Evolutionary conservation across 2,329 filamentous ascomycete genomes (phyloP).

Genomic region (Scedosporium minutisporum): DNA sequence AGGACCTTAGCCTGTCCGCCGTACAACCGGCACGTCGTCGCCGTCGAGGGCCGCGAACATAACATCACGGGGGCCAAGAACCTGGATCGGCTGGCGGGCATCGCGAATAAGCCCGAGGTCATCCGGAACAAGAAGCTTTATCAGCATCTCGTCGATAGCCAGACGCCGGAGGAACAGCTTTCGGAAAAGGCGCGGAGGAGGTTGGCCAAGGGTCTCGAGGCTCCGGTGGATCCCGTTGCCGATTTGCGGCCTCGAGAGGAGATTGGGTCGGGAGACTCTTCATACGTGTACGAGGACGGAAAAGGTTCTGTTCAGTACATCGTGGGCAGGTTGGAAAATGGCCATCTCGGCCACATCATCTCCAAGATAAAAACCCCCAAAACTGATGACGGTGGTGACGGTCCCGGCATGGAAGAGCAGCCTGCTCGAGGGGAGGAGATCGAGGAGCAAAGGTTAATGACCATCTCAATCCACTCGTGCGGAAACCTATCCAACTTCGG

Average conservation of each 20-base stretch:
- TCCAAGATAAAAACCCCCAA: slow-evolving; percentile 38
- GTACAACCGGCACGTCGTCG: slow-evolving; percentile 79
- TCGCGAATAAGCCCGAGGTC: slow-evolving; percentile 63
- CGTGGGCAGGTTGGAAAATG: slow-evolving; percentile 62
- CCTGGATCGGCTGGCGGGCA: slow-evolving; percentile 73
- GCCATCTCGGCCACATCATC: slow-evolving; percentile 61
- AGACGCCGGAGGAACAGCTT: slow-evolving; percentile 13
- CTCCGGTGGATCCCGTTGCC: slow-evolving; percentile 19
- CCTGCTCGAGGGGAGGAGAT: slow-evolving; percentile 14
- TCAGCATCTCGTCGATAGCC: slow-evolving; percentile 38
- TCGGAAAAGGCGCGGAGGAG: slow-evolving; percentile 6
- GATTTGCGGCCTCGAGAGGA: slow-evolving; percentile 39
- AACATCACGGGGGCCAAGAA: slow-evolving; percentile 79
- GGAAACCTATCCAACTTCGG: slow-evolving; percentile 96
- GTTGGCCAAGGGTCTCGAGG: slow-evolving; percentile 7
- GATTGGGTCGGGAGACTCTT: slow-evolving; percentile 27
- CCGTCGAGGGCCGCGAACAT: slow-evolving; percentile 76
- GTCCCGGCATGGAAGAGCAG: slow-evolving; percentile 11
- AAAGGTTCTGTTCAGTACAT: slow-evolving; percentile 69
- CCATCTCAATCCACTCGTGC: slow-evolving; percentile 92
- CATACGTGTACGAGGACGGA: slow-evolving; percentile 48
- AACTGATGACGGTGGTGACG: slow-evolving; percentile 7
- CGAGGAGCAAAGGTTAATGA: slow-evolving; percentile 54
- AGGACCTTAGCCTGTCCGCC: slow-evolving; percentile 75
- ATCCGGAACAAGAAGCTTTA: slow-evolving; percentile 79